These are phyloP conservation scores for Yarrowia sp. DNA, from an alignment of 805 yeast species.

Conservation along the genomic window DNA sequence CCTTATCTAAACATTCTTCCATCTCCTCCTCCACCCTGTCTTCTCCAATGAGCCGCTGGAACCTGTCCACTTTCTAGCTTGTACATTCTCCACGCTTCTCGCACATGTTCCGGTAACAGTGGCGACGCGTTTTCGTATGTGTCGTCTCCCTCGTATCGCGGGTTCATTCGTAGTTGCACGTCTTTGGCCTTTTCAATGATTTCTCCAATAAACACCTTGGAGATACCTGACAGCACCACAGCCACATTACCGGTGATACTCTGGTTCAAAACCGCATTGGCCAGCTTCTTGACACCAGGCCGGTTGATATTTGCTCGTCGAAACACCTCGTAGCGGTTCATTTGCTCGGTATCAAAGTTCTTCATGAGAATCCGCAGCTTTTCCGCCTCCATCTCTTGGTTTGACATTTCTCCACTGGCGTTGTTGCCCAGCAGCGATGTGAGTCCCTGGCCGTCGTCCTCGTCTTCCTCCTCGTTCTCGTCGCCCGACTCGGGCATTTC, in stretches of 20 bases:
- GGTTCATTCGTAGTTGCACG: constrained; percentile 62
- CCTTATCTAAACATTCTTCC: constrained; percentile 70
- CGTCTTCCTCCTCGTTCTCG: constrained; percentile 38
- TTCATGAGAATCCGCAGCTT: constrained; percentile 63
- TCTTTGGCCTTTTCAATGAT: constrained; percentile 81
- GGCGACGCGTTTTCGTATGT: constrained; percentile 53
- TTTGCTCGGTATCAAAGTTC: constrained; percentile 79
- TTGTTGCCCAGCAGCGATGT: constrained; percentile 32
- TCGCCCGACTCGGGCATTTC: constrained; percentile 47
- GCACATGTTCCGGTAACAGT: constrained; percentile 78
- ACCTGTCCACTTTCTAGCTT: constrained; percentile 69
- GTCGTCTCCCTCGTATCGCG: constrained; percentile 45
- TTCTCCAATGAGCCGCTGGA: constrained; percentile 70
- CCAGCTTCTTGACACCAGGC: constrained; percentile 78
- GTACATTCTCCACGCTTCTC: constrained; percentile 87
- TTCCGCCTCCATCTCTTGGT: constrained; percentile 49
- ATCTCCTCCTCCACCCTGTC: constrained; percentile 73
- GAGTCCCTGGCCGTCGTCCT: constrained; percentile 29
- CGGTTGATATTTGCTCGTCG: constrained; percentile 78
- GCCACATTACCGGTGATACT: constrained; percentile 80
- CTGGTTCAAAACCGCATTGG: constrained; percentile 79
- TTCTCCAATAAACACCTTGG: constrained; percentile 90
- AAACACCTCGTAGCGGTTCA: constrained; percentile 85
- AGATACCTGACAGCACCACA: constrained; percentile 81
- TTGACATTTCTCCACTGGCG: constrained; percentile 31